Evolutionary conservation across 2,329 filamentous ascomycete species (phyloP).

Genomic region (Fusarium bactridioides): DNA sequence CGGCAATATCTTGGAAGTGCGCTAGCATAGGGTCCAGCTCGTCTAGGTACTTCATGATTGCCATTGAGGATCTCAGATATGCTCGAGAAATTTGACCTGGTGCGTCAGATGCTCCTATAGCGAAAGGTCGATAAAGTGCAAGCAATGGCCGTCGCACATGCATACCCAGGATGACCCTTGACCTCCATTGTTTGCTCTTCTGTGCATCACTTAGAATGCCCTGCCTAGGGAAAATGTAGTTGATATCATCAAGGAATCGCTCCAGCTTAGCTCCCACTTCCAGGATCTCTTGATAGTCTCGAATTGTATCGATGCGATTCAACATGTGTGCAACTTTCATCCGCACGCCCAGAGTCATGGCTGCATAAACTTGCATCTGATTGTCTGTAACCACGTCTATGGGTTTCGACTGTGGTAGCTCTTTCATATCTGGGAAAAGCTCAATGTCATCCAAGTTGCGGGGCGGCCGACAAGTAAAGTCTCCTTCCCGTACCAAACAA

Average conservation of each 20-base stretch:
- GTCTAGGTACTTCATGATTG: constrained; percentile 63
- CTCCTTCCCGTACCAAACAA: constrained; percentile 59
- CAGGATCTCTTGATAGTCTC: constrained; percentile 62
- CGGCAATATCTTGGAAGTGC: constrained; percentile 57
- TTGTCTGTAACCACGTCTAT: constrained; percentile 62
- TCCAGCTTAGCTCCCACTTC: constrained; percentile 63
- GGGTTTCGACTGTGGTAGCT: constrained; percentile 58
- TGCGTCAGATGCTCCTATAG: constrained; percentile 58
- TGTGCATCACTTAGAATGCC: constrained; percentile 52
- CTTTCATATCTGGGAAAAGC: constrained; percentile 56
- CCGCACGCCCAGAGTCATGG: constrained; percentile 58
- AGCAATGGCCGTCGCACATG: constrained; percentile 61
- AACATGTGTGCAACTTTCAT: constrained; percentile 60
- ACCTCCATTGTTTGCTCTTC: constrained; percentile 61
- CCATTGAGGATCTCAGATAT: constrained; percentile 63
- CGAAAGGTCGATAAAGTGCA: constrained; percentile 63
- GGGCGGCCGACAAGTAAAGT: constrained; percentile 62
- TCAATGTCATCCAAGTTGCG: constrained; percentile 63
- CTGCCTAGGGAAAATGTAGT: constrained; percentile 59
- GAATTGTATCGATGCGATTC: constrained; percentile 59
- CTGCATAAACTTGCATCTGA: constrained; percentile 63
- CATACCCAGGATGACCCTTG: constrained; percentile 61
- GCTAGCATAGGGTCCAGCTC: constrained; percentile 59
- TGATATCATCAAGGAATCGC: constrained; percentile 62
- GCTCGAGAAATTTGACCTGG: constrained; percentile 60